These are phyloP conservation scores for Pezicula radicicola DNA, from an alignment of 2,329 filamentous ascomycete species.

Conservation along the genomic window DNA sequence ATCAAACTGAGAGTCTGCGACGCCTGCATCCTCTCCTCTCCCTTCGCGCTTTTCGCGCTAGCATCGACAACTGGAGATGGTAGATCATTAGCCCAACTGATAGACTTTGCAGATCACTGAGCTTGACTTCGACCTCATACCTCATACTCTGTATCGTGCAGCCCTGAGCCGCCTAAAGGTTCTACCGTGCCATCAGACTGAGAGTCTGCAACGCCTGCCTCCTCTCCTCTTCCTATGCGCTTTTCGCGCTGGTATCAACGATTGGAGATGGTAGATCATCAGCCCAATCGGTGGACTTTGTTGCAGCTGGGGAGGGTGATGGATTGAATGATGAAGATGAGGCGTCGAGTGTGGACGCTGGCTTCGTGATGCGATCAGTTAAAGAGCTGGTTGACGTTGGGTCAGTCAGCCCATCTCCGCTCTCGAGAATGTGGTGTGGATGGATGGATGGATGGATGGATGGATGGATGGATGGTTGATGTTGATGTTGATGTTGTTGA, in stretches of 20 bases:
- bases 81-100: slow-evolving; percentile 38
- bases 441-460: background rate
- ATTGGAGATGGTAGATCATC: slow-evolving; percentile 35
- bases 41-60: background rate
- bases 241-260: slow-evolving; percentile 4
- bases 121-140: slow-evolving; percentile 88
- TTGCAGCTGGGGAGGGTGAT: background rate
- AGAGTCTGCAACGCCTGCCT: slow-evolving; percentile 7
- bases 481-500: no score
- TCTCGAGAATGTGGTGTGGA: background rate
- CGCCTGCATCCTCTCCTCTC: background rate
- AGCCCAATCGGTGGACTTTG: slow-evolving; percentile 30
- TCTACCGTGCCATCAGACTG: slow-evolving; percentile 44
- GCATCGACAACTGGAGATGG: slow-evolving; percentile 20
- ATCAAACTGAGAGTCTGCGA: slow-evolving; percentile 36
- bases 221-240: background rate
- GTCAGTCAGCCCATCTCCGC: slow-evolving; percentile 17
- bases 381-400: slow-evolving; percentile 33
- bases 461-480: background rate
- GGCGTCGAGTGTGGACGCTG: slow-evolving; percentile 11
- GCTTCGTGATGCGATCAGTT: slow-evolving; percentile 42
- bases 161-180: slow-evolving; percentile 44
- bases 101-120: slow-evolving; percentile 68
- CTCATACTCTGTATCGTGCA: slow-evolving; percentile 74
- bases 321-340: background rate